Evolutionary conservation across 2,329 filamentous ascomycete genomes (phyloP).

Genomic region (Aspergillus novoparasiticus): DNA sequence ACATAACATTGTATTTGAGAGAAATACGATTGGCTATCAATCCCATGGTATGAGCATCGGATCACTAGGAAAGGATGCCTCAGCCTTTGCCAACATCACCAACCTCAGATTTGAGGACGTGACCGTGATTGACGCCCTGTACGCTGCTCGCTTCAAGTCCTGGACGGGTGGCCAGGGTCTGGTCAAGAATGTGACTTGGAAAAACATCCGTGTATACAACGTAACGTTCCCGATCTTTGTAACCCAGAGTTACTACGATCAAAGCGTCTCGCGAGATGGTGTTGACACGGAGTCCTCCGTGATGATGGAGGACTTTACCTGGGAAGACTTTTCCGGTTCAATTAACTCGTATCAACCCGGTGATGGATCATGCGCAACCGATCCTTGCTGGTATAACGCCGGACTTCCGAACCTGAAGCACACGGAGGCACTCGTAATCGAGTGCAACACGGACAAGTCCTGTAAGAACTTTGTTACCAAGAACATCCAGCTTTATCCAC

Average conservation of each 20-base stretch:
- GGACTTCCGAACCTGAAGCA: slow-evolving; percentile 43
- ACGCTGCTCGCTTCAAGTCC: slow-evolving; percentile 49
- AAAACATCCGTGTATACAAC: slow-evolving; percentile 47
- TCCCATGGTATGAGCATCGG: slow-evolving; percentile 50
- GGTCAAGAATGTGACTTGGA: slow-evolving; percentile 49
- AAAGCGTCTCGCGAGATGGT: slow-evolving; percentile 34
- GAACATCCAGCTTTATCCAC: slow-evolving; percentile 38
- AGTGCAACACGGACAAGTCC: slow-evolving; percentile 45
- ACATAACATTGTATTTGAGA: slow-evolving; percentile 42
- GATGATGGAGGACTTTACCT: slow-evolving; percentile 47
- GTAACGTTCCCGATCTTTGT: slow-evolving; percentile 52
- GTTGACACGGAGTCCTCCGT: slow-evolving; percentile 44
- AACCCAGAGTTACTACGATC: slow-evolving; percentile 50
- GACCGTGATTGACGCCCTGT: slow-evolving; percentile 46
- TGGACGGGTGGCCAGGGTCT: slow-evolving; percentile 48
- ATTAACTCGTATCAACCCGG: slow-evolving; percentile 47
- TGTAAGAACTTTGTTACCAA: slow-evolving; percentile 40
- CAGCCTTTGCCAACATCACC: slow-evolving; percentile 41
- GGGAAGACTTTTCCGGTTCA: slow-evolving; percentile 45
- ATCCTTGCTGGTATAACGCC: slow-evolving; percentile 50
- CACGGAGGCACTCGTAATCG: slow-evolving; percentile 46
- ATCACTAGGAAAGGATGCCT: slow-evolving; percentile 43
- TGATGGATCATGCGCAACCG: slow-evolving; percentile 46
- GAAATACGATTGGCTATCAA: slow-evolving; percentile 48
- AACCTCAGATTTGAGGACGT: slow-evolving; percentile 48